Evolutionary conservation across 768 basidiomycete species (phyloP).

Genomic region (Ramaria sp.): DNA sequence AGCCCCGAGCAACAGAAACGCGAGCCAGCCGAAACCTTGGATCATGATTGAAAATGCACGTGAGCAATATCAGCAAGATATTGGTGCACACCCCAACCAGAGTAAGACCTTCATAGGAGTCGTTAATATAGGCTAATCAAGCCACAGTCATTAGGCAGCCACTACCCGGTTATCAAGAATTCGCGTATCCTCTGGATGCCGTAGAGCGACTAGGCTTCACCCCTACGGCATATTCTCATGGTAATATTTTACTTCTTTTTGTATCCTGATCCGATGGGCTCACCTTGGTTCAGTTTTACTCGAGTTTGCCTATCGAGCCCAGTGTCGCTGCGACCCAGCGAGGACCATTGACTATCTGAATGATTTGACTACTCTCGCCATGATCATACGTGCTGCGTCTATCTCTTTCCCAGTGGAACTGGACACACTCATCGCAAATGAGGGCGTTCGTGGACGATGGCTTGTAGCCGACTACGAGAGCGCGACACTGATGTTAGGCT

Average conservation of each 20-base stretch:
- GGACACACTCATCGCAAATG: constrained; percentile 47
- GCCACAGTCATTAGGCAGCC: not conserved
- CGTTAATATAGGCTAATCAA: not conserved
- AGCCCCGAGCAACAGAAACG: not conserved
- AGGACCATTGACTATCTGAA: constrained; percentile 56
- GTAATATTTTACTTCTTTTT: constrained; percentile 23
- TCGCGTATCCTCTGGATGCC: constrained; percentile 1
- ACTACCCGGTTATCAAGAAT: not conserved
- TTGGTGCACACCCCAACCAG: constrained; percentile 72
- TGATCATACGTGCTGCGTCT: constrained; percentile 34
- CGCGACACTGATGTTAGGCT: constrained; percentile 48
- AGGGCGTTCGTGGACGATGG: constrained; percentile 56
- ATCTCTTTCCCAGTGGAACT: constrained; percentile 35
- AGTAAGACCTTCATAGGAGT: constrained; percentile 33
- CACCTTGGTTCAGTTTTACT: constrained; percentile 43
- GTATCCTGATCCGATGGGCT: not conserved
- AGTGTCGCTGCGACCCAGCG: constrained; percentile 70
- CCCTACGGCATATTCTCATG: constrained; percentile 50
- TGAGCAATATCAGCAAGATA: constrained; percentile 39
- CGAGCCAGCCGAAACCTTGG: not conserved
- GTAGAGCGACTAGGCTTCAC: constrained; percentile 49
- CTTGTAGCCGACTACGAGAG: constrained; percentile 41
- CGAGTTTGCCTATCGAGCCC: constrained; percentile 68
- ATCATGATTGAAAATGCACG: constrained; percentile 7
- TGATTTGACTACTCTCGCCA: constrained; percentile 40